Conservation (phyloP, 345 rosid species). For the Microcos paniculata region DNA sequence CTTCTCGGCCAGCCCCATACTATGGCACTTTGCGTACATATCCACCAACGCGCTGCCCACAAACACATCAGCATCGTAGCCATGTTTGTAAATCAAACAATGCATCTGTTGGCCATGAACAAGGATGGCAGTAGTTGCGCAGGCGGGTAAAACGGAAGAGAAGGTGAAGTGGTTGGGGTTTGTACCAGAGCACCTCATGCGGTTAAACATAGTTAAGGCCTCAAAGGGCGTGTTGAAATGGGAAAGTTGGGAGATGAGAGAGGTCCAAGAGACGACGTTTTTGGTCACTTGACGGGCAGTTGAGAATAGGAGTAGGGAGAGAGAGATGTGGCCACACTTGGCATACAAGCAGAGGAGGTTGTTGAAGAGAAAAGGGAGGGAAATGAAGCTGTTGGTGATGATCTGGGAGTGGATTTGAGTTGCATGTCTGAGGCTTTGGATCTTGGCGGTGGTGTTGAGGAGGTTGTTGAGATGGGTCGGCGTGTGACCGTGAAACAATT, state of each 20-base stretch:
- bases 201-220: slow-evolving; percentile 29
- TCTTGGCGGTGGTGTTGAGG: slow-evolving; percentile 18
- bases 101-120: slow-evolving; percentile 35
- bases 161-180: slow-evolving; percentile 40
- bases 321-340: slow-evolving; percentile 26
- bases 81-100: slow-evolving; percentile 32
- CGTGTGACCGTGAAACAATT: not conserved
- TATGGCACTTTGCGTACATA: slow-evolving; percentile 38
- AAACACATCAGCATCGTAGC: slow-evolving; percentile 22
- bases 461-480: slow-evolving; percentile 29
- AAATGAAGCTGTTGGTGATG: slow-evolving; percentile 25
- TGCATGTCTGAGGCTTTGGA: slow-evolving; percentile 29
- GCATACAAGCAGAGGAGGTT: slow-evolving; percentile 37
- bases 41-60: slow-evolving; percentile 30
- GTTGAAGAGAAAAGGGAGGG: slow-evolving; percentile 36
- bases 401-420: slow-evolving; percentile 36
- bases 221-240: slow-evolving; percentile 27
- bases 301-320: slow-evolving; percentile 35
- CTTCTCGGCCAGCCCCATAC: slow-evolving; percentile 29
- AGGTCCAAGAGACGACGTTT: slow-evolving; percentile 40
- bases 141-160: slow-evolving; percentile 40
- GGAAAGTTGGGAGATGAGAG: slow-evolving; percentile 33
- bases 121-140: slow-evolving; percentile 17
- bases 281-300: slow-evolving; percentile 16
- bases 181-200: slow-evolving; percentile 36